phyloP scores from a whole-genome alignment of 768 basidiomycete genomes.

The Phanerochaete carnosa region DNA sequence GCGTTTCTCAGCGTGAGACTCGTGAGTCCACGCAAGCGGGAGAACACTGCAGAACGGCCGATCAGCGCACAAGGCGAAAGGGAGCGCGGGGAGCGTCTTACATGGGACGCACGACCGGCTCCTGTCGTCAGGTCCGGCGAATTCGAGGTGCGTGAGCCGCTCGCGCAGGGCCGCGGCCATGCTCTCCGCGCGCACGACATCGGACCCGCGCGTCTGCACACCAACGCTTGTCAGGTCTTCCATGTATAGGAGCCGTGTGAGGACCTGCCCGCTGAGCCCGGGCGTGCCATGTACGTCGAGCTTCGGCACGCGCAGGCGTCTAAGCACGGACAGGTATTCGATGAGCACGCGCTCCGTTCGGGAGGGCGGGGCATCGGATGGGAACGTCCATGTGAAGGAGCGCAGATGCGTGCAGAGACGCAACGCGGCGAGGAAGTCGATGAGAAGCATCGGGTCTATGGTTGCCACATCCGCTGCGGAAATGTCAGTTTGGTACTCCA shows the following conservation, averaged over 20 bases:
- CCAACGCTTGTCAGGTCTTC: not conserved
- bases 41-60: constrained; percentile 46
- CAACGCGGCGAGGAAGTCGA: constrained; percentile 36
- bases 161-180: constrained; percentile 2
- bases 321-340: constrained; percentile 17
- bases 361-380: constrained; percentile 13
- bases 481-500: not conserved
- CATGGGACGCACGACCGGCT: not conserved
- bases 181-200: not conserved
- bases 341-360: constrained; percentile 16
- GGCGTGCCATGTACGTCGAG: constrained; percentile 37
- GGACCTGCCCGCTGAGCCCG: constrained; percentile 43
- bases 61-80: not conserved
- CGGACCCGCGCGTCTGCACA: not conserved
- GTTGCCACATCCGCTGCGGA: not conserved
- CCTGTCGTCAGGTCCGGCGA: not conserved
- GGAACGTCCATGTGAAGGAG: constrained; percentile 54
- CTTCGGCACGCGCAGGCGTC: constrained; percentile 20
- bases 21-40: constrained; percentile 52
- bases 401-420: constrained; percentile 54
- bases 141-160: not conserved
- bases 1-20: constrained; percentile 64
- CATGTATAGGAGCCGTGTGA: not conserved
- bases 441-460: not conserved
- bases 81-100: not conserved